Base-by-base conservation (phyloP, 2,329 filamentous ascomycete species). In the Fusarium oxysporum region DNA sequence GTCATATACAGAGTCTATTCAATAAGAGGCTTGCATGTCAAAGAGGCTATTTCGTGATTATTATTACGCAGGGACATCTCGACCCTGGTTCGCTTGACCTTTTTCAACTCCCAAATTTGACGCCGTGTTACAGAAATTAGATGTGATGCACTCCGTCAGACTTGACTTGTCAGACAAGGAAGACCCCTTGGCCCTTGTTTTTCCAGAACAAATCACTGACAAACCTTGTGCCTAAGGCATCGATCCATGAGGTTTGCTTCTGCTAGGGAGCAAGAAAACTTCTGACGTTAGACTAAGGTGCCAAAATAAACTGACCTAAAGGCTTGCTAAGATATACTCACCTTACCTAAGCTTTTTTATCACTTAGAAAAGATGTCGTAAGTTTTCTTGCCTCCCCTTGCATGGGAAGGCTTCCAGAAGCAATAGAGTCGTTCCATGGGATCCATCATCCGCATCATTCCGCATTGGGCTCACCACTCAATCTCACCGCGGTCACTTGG, bases 391-490 rank as follows among this genome's bases (percentile, higher is more conserved):
- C 33, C 50, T 28, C 50, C n/a, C 33, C 40, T 28, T n/a, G 23
- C 72, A 72, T 37, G n/a, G 65, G 51, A 65, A 74, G 40, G 72
- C 68, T 74, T 74, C 72, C 55, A 74, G 72, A 74, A 74, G 45
- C 44, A 58, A 69, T 66, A 47, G 47, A 65, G 68, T 73, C 62
- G 71, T 73, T 73, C 70, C 68, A 68, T 71, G 54, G 50, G 62
- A 65, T 54, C 64, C 70, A 65, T 65, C 69, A 54, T 55, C 51
- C 71, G 65, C 67, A 67, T 74, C 45, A 68, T 71, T 44, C 67
- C 55, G 58, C 71, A 62, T 71, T 33, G 44, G 61, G 63, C 50
- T 69, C 56, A 50, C 59, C 45, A 44, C 62, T 57, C 58, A 74
- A 57, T 65, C 37, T 71, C 59, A 59, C 59, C 40, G 23, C 45